Conservation (phyloP, 495 filamentous ascomycete genomes). For the Hypoxylon subgilvum region DNA sequence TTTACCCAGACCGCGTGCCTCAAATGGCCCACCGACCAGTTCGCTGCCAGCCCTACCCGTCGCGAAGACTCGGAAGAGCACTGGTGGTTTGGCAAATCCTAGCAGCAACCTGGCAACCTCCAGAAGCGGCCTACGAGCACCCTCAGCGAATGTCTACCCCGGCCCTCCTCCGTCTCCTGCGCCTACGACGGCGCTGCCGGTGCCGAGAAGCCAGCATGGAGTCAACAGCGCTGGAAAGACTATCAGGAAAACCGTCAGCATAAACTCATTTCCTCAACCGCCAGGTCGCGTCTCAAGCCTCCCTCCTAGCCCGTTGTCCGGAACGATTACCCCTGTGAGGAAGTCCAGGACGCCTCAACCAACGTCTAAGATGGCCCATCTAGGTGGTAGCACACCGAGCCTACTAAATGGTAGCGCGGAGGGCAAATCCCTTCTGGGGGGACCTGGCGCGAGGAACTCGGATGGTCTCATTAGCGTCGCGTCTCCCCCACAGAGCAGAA, state of each 20-base stretch:
- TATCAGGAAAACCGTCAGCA: conserved; percentile 85
- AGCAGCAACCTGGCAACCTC: conserved; percentile 56
- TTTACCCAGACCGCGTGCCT: conserved; percentile 68
- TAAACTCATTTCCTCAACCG: conserved; percentile 90
- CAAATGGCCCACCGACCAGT: conserved; percentile 67
- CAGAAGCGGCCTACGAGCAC: conserved; percentile 64
- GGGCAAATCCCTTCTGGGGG: conserved; percentile 69
- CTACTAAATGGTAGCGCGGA: conserved; percentile 80
- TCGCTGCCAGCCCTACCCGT: conserved; percentile 73
- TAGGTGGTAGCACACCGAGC: conserved; percentile 67
- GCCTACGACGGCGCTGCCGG: conserved; percentile 56
- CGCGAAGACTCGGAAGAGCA: conserved; percentile 72
- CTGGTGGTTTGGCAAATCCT: conserved; percentile 53
- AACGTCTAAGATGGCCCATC: conserved; percentile 46
- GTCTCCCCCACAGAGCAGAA: conserved; percentile 85
- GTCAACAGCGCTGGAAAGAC: conserved; percentile 63
- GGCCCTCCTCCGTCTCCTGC: conserved; percentile 53
- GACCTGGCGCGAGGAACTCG: conserved; percentile 64
- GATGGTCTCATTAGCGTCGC: conserved; percentile 73
- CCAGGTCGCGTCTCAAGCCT: conserved; percentile 66
- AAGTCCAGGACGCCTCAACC: conserved; percentile 47
- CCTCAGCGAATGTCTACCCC: conserved; percentile 57
- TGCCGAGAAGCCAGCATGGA: conserved; percentile 56
- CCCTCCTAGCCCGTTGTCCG: conserved; percentile 65
- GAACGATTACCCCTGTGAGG: conserved; percentile 47